Conservation (phyloP, 2,329 filamentous ascomycete genomes). For the Botrytis galanthina region DNA sequence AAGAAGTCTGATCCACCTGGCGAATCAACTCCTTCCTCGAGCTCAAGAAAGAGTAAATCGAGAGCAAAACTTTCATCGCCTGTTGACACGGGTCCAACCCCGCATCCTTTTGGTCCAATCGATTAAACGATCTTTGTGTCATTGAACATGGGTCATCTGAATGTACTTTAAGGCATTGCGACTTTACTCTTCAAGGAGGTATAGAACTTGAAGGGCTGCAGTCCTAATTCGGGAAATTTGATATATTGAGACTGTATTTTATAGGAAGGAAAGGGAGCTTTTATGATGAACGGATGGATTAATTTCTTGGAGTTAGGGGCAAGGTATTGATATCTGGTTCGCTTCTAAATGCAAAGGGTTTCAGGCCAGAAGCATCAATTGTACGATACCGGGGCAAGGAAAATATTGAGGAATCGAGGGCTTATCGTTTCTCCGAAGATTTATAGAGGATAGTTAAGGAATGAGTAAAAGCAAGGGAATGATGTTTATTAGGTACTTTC, state of each 20-base stretch:
- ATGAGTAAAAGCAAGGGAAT: neutral
- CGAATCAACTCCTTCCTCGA: slow-evolving; percentile 3
- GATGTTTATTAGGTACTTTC: neutral
- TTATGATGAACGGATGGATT: slow-evolving; percentile 6
- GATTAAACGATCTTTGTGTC: neutral
- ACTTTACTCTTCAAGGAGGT: neutral
- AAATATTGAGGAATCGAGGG: neutral
- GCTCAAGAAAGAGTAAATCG: slow-evolving; percentile 19
- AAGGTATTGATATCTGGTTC: slow-evolving; percentile 6
- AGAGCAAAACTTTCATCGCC: slow-evolving; percentile 17
- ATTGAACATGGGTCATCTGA: neutral
- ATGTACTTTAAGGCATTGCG: neutral
- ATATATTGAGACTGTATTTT: slow-evolving; percentile 6
- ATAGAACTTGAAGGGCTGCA: neutral
- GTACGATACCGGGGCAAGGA: neutral
- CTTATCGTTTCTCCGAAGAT: neutral
- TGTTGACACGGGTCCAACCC: neutral
- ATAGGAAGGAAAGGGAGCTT: neutral
- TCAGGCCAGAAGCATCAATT: neutral
- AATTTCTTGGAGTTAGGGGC: neutral
- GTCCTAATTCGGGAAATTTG: neutral
- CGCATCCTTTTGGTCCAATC: slow-evolving; percentile 20
- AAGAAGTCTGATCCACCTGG: slow-evolving; percentile 25
- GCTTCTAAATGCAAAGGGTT: neutral
- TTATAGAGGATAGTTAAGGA: neutral